These are phyloP conservation scores for Blastocystis sp. DNA, from an alignment of 352 stramenopile genomes.

Conservation along the genomic window DNA sequence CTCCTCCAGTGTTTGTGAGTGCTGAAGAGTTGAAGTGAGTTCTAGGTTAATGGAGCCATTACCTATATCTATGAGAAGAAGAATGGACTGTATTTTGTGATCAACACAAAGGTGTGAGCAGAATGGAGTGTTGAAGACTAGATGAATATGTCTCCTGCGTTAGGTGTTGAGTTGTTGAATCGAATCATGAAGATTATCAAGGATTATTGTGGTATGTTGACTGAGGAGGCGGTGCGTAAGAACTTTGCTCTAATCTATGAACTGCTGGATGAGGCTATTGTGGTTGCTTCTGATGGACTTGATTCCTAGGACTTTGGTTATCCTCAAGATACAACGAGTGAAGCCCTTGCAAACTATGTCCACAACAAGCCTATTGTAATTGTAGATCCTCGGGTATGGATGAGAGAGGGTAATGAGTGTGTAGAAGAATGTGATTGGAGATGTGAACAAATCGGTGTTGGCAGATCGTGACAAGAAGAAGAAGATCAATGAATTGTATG, in stretches of 20 bases:
- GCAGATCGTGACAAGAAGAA: slow-evolving; percentile 72
- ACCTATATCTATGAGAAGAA: slow-evolving; percentile 77
- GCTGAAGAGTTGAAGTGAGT: neutral
- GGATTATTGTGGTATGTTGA: slow-evolving; percentile 97
- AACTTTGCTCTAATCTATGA: slow-evolving; percentile 99
- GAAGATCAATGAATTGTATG: slow-evolving; percentile 95
- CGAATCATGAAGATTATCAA: slow-evolving; percentile 93
- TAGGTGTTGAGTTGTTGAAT: slow-evolving; percentile 91
- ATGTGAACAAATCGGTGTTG: slow-evolving; percentile 69
- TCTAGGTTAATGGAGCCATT: slow-evolving; percentile 86
- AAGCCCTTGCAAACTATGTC: slow-evolving; percentile 93
- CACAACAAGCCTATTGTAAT: slow-evolving; percentile 91
- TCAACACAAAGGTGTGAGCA: slow-evolving; percentile 79
- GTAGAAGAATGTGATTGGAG: slow-evolving; percentile 39
- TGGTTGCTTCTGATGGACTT: slow-evolving; percentile 74
- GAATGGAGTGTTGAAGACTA: neutral
- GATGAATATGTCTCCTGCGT: slow-evolving; percentile 89
- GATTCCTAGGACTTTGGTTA: slow-evolving; percentile 86
- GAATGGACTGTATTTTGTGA: slow-evolving; percentile 91
- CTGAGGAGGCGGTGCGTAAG: slow-evolving; percentile 94
- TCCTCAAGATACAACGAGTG: slow-evolving; percentile 92
- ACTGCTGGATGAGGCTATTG: slow-evolving; percentile 87
- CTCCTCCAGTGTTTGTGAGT: slow-evolving; percentile 85
- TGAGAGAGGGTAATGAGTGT: neutral
- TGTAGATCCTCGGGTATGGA: neutral